These are phyloP conservation scores for Hymenochaete sp. DNA, from an alignment of 1,284 basidiomycete species.

Conservation along the genomic window DNA sequence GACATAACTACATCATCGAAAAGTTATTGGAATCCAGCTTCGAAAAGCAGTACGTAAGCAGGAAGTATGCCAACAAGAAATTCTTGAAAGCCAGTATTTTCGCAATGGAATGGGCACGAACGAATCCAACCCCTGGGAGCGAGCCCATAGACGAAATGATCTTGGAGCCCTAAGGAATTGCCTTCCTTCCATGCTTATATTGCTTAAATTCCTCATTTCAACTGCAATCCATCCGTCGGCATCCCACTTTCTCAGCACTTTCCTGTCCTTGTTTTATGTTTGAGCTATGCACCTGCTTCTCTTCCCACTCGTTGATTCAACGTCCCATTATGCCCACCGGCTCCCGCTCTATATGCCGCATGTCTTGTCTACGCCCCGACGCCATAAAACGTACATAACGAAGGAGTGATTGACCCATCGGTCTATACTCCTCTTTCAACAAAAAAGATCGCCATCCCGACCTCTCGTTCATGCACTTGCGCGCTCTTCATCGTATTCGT, in stretches of 20 bases:
- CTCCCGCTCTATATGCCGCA: neutral
- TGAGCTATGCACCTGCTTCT: no score
- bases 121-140: slow-evolving; percentile 6
- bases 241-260: slow-evolving; percentile 5
- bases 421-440: neutral
- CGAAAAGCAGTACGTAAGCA: slow-evolving; percentile 81
- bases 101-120: slow-evolving; percentile 61
- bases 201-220: neutral
- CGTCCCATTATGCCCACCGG: slow-evolving; percentile 1
- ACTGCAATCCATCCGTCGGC: slow-evolving; percentile 3
- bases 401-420: neutral
- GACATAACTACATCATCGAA: slow-evolving; percentile 79
- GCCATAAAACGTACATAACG: slow-evolving; percentile 3
- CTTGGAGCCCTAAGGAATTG: slow-evolving; percentile 10
- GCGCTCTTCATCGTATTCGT: neutral
- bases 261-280: neutral
- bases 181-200: neutral
- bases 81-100: slow-evolving; percentile 83
- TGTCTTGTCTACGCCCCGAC: slow-evolving; percentile 8
- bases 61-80: slow-evolving; percentile 97
- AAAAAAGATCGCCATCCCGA: neutral
- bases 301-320: no score
- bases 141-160: slow-evolving; percentile 9
- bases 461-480: neutral
- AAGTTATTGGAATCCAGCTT: slow-evolving; percentile 79